phyloP scores from a whole-genome alignment of 2,329 filamentous ascomycete genomes.

The Calonectria pseudoturangicola region DNA sequence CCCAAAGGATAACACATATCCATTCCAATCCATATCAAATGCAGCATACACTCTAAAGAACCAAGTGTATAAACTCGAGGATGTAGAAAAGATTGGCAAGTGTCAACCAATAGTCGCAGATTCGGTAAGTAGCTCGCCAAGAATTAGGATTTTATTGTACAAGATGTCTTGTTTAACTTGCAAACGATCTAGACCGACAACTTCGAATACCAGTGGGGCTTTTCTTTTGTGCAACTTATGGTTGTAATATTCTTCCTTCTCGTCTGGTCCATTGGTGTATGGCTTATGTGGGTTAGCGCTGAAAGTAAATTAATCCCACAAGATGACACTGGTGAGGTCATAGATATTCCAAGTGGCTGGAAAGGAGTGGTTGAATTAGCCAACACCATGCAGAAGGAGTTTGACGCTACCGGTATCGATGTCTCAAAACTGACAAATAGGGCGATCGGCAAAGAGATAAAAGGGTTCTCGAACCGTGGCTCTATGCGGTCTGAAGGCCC shows the following conservation, averaged over 20 bases:
- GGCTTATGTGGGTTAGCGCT: background rate
- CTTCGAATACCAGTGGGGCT: no score
- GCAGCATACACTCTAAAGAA: background rate
- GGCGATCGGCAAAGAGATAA: no score
- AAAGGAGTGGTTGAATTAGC: background rate
- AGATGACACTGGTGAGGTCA: background rate
- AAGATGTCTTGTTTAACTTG: no score
- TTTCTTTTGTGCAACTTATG: no score
- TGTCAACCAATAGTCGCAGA: background rate
- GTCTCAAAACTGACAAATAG: no score
- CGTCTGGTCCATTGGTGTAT: background rate
- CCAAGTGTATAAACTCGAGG: background rate
- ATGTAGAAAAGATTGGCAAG: background rate
- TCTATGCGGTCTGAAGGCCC: no score
- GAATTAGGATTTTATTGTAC: background rate
- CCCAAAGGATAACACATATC: background rate
- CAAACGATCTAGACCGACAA: background rate
- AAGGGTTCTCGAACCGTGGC: no score
- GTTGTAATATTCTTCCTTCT: background rate
- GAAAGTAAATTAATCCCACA: background rate
- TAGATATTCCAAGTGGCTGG: background rate
- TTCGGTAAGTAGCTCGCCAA: background rate
- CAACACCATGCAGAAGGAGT: background rate
- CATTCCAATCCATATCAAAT: background rate
- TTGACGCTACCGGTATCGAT: background rate